Conservation (phyloP, 768 basidiomycete species). For the Suillus americanus region DNA sequence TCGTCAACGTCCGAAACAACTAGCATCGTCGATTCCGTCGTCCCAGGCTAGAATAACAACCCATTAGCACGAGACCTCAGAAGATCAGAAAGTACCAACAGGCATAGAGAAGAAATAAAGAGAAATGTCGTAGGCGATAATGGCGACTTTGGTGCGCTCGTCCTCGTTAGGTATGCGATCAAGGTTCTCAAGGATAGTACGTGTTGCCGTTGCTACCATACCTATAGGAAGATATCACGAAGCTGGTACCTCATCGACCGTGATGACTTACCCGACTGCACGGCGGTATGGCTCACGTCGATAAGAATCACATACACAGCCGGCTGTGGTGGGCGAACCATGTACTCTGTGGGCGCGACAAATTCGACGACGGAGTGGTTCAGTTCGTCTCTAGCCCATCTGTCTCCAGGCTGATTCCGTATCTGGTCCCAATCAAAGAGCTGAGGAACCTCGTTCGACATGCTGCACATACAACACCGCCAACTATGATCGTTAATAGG, state of each 20-base stretch:
- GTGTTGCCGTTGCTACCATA: slow-evolving; percentile 98
- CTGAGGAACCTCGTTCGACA: slow-evolving; percentile 98
- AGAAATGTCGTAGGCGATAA: slow-evolving; percentile 89
- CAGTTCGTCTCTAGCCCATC: slow-evolving; percentile 92
- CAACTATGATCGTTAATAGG: slow-evolving; percentile 51
- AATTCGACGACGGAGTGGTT: slow-evolving; percentile 95
- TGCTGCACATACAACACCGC: slow-evolving; percentile 99
- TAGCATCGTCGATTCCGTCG: slow-evolving; percentile 86
- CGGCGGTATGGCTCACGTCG: slow-evolving; percentile 90
- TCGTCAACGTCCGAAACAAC: slow-evolving; percentile 97
- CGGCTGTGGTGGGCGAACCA: slow-evolving; percentile 98
- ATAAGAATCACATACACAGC: slow-evolving; percentile 97
- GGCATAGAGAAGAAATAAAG: slow-evolving; percentile 97
- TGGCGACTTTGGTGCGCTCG: slow-evolving; percentile 85
- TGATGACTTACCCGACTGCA: slow-evolving; percentile 75
- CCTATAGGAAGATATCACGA: slow-evolving; percentile 42
- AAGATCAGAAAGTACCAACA: slow-evolving; percentile 29
- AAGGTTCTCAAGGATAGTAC: slow-evolving; percentile 93
- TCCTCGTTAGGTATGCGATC: slow-evolving; percentile 96
- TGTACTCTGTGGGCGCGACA: slow-evolving; percentile 98
- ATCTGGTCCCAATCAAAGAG: slow-evolving; percentile 98
- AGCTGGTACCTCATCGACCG: not conserved
- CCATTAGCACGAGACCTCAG: slow-evolving; percentile 4
- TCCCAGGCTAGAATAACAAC: slow-evolving; percentile 48
- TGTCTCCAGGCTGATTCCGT: slow-evolving; percentile 90